Evolutionary conservation across 495 filamentous ascomycete species (phyloP), one percentile per base, ranked within the genome.

Genomic region (Lindgomyces ingoldianus): DNA sequence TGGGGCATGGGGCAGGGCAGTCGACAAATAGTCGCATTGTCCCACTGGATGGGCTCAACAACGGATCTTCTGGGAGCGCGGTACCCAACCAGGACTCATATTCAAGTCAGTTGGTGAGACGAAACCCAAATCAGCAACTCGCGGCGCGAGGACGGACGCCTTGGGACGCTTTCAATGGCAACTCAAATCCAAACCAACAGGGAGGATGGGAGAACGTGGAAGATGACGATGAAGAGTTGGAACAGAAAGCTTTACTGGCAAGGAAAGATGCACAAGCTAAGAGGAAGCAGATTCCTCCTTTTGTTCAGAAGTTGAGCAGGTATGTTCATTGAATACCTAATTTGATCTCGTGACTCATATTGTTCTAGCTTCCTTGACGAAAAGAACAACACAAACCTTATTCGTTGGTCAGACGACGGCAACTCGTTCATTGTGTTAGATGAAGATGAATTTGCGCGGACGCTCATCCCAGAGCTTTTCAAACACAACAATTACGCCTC

Each of bases 401-500:
- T 99, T 70, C 88, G 95, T 66, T 99, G 94, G 94, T 97, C 95
- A 0, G 91, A 95, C 64, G 88, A 91, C 73, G 94, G 94, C 18
- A 91, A 95, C 71, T 96, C 93, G 2, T 99, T 99, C 74, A 87
- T 98, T 44, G 94, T 99, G 8, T 76, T 97, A 3, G 95, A 99
- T 71, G 94, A 99, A 75, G 94, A 99, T 72, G 95, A 98, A 74
- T 99, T 99, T 75, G 95, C 94, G n/a, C 93, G 91, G 74, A 96
- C 88, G 0, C 75, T 99, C 61, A 98, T 99, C 50, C 94, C 94
- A 1, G 94, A 98, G 72, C 81, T 97, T 8, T 99, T 98, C 83
- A 99, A 99, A 73, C 95, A 98, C 76, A 98, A 96, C 75, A 99
- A 98, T 75, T 99, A 98, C 74, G 93, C 94, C 6, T 98, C 95